Base-by-base conservation (phyloP, 768 basidiomycete genomes). In the Hygrophorus pudorinus region DNA sequence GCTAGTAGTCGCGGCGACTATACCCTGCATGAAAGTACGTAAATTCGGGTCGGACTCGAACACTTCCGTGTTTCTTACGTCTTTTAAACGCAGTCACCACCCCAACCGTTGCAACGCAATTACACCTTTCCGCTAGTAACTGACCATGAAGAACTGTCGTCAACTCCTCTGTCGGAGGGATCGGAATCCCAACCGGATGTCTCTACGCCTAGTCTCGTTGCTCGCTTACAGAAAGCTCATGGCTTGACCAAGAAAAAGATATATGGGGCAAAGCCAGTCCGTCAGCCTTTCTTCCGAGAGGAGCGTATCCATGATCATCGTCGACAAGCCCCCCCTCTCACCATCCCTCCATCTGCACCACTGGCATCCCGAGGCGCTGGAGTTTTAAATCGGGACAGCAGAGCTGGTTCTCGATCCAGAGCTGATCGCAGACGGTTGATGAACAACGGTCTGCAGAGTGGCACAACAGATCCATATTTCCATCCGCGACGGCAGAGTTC, bases 221-320 rank as follows among this genome's bases (percentile, higher is more conserved):
- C 63, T 17, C 78, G 76, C 17, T 65, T 83, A 12, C 78, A 83
- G 57, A 76, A 79, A 53, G 70, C 76, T 29, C 81, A 84, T 45
- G 81, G 81, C 2, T 53, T 85, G 38, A 80, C 77, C 6, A 81
- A 81, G 63, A 83, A 82, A 62, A 79, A 79, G 51, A 66, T 78
- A 6, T 79, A 81, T 46, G 72, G 74, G 9, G 44, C 69, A 8
- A 75, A 76, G 52, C 68, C 75, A 13, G 49, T 62, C 13, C 65
- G 71, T 20, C 57, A 63, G 31, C 76, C 79, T 0, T 79, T 79
- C 53, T 65, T 79, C 53, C 64, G 67, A 33, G 75, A 78, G 30
- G 76, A 73, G 38, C 65, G 68, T 8, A 62, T 69, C 33, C 62
- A 61, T 36, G 49, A 58, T 7, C 59, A 59, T 42, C 59, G 63